Percentiles rank a stretch among this genome's conserved stretches.
phyloP scores from a whole-genome alignment of 1,139 yeast genomes.

The Saccharomyces hybrid region DNA sequence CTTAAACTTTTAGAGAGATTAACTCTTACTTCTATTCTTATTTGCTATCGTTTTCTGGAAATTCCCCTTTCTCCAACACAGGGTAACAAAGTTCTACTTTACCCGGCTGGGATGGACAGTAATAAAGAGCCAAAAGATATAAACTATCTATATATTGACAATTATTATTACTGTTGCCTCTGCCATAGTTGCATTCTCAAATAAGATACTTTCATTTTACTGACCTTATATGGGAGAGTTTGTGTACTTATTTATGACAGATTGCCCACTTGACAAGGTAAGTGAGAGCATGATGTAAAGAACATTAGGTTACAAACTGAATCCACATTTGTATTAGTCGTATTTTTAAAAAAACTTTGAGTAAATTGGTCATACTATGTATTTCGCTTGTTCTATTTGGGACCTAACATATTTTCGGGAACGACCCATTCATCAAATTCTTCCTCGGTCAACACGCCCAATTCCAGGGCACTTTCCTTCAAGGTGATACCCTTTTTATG shows the following conservation, averaged over 20 bases:
- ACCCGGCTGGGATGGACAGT: not conserved
- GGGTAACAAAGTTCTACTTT: not conserved
- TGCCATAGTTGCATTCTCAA: not conserved
- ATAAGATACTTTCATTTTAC: not conserved
- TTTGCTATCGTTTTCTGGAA: not conserved
- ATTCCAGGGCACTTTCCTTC: conserved; percentile 88
- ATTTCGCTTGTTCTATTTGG: conserved; percentile 36
- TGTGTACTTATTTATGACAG: not conserved
- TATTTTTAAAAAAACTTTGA: not conserved
- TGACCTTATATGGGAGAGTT: not conserved
- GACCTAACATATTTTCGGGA: conserved; percentile 98
- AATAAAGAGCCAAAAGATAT: not conserved
- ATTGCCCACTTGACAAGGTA: not conserved
- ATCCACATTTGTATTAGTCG: not conserved
- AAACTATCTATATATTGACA: not conserved
- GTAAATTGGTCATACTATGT: not conserved
- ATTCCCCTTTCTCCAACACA: not conserved
- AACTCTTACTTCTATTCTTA: not conserved
- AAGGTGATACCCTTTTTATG: conserved; percentile 95
- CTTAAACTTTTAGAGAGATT: not conserved
- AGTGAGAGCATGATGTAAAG: not conserved
- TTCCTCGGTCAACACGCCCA: conserved; percentile 69
- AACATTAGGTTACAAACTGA: not conserved
- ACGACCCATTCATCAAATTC: conserved; percentile 96
- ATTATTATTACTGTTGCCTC: too few species aligned